A percentile compares a stretch with the other conserved stretches of the same genome.
phyloP scores from a whole-genome alignment of 768 basidiomycete species.

The Trametes maxima region DNA sequence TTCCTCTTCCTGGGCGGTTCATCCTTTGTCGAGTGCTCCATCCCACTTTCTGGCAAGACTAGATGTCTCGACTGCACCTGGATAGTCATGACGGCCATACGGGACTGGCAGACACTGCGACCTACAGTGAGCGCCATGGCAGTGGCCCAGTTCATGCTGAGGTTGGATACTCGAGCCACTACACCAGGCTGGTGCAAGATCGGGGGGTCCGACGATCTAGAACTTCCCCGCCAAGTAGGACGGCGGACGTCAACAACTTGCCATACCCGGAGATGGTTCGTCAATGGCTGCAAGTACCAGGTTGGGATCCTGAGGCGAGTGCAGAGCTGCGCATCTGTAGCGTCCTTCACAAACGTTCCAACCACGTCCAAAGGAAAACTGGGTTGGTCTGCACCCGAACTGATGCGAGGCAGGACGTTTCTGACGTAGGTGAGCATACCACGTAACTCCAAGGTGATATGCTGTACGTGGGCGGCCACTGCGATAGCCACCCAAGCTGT shows the following conservation, averaged over 20 bases:
- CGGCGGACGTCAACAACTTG: background rate
- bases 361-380: background rate
- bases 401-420: background rate
- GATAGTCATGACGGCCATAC: too few relatives aligned
- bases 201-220: background rate
- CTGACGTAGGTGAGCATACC: background rate
- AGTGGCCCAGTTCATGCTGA: background rate
- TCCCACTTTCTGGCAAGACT: too few relatives aligned
- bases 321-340: background rate
- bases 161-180: background rate
- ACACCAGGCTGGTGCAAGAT: background rate
- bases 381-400: background rate
- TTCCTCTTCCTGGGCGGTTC: too few relatives aligned
- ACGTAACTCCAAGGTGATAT: background rate
- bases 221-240: background rate
- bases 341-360: conserved; percentile 1
- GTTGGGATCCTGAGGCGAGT: background rate
- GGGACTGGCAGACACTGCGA: too few relatives aligned
- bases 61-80: too few relatives aligned
- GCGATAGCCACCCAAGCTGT: background rate
- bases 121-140: too few relatives aligned
- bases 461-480: conserved; percentile 8
- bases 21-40: too few relatives aligned
- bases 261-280: background rate
- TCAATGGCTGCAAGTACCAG: conserved; percentile 9